Evolutionary conservation across 2,329 filamentous ascomycete species (phyloP).

Genomic region (Rhinocladiella similis): DNA sequence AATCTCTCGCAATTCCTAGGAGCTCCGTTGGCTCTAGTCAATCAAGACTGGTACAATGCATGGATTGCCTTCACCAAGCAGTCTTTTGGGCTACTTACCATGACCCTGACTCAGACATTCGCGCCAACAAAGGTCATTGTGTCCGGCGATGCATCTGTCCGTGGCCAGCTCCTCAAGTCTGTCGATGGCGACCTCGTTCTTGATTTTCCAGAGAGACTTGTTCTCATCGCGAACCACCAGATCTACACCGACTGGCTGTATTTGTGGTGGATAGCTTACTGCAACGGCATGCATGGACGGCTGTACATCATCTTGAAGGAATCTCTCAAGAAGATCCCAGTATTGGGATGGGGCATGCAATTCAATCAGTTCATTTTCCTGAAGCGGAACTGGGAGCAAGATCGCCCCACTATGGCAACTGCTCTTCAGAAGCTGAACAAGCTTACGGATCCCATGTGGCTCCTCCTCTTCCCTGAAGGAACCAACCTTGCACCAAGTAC

Average conservation of each 20-base stretch:
- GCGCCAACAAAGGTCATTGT: slow-evolving; percentile 80
- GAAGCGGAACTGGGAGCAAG: slow-evolving; percentile 82
- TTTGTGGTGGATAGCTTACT: slow-evolving; percentile 92
- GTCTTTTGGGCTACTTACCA: slow-evolving; percentile 75
- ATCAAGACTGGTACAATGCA: slow-evolving; percentile 75
- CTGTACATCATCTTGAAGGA: slow-evolving; percentile 91
- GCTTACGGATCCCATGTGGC: slow-evolving; percentile 74
- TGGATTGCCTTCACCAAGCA: slow-evolving; percentile 88
- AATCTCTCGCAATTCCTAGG: slow-evolving; percentile 74
- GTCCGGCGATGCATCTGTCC: slow-evolving; percentile 78
- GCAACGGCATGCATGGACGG: slow-evolving; percentile 77
- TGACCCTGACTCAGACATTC: slow-evolving; percentile 82
- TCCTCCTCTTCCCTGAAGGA: slow-evolving; percentile 83
- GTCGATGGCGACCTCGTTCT: slow-evolving; percentile 73
- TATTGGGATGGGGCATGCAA: slow-evolving; percentile 78
- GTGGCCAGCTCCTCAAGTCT: slow-evolving; percentile 69
- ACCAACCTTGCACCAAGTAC: slow-evolving; percentile 76
- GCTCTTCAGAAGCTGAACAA: slow-evolving; percentile 70
- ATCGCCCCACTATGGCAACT: slow-evolving; percentile 72
- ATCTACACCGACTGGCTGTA: slow-evolving; percentile 93
- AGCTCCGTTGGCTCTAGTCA: slow-evolving; percentile 71
- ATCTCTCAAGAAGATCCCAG: slow-evolving; percentile 75
- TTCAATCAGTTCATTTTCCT: slow-evolving; percentile 91
- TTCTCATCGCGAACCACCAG: slow-evolving; percentile 87
- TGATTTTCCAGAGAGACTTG: slow-evolving; percentile 75